phyloP scores from a whole-genome alignment of 1,284 basidiomycete species.

The Taiwanofungus camphoratus region DNA sequence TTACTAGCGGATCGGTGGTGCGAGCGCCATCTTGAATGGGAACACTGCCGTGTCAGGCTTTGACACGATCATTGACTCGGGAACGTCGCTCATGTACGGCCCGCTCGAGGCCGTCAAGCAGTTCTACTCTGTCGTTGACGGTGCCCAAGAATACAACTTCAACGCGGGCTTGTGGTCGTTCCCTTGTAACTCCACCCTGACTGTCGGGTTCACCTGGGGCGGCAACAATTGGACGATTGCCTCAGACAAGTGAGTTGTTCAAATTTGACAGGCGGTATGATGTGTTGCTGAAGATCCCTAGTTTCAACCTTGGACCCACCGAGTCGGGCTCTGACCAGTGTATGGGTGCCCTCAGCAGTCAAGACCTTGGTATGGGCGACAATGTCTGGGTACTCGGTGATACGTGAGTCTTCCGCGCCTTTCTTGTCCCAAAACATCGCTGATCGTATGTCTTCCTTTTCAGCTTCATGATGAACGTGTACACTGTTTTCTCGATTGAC shows the following conservation, averaged over 20 bases:
- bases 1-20: slow-evolving; percentile 38
- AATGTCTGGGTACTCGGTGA: slow-evolving; percentile 27
- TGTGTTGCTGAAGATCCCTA: neutral
- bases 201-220: slow-evolving; percentile 37
- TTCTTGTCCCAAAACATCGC: no score
- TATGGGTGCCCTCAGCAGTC: slow-evolving; percentile 14
- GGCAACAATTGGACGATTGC: slow-evolving; percentile 35
- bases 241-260: slow-evolving; percentile 15
- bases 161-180: slow-evolving; percentile 32
- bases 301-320: slow-evolving; percentile 23
- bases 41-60: slow-evolving; percentile 18
- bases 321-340: slow-evolving; percentile 14
- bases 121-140: slow-evolving; percentile 40
- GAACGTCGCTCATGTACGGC: slow-evolving; percentile 46
- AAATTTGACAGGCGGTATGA: no score
- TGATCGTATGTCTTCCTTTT: neutral
- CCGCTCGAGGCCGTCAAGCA: slow-evolving; percentile 34
- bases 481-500: slow-evolving; percentile 8
- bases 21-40: slow-evolving; percentile 28
- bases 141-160: slow-evolving; percentile 29
- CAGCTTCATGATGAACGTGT: slow-evolving; percentile 11
- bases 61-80: slow-evolving; percentile 38
- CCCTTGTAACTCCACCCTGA: slow-evolving; percentile 33
- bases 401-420: slow-evolving; percentile 17
- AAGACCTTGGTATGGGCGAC: slow-evolving; percentile 15